phyloP scores from a whole-genome alignment of 1,139 yeast genomes.

The Zygotorulaspora mrakii region DNA sequence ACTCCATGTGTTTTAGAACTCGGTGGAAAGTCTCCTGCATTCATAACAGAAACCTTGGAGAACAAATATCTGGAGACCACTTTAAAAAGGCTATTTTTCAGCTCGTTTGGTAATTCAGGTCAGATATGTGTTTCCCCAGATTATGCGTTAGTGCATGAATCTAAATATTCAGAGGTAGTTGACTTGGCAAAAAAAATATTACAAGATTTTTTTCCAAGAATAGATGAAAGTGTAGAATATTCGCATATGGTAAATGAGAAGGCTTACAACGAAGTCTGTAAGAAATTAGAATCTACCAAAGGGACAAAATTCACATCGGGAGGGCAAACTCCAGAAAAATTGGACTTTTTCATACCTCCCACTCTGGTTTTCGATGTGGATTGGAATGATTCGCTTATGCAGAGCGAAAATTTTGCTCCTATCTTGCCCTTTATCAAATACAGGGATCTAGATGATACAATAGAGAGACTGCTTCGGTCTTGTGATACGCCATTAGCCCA shows the following conservation, averaged over 20 bases:
- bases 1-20: constrained; percentile 81
- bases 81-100: constrained; percentile 73
- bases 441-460: constrained; percentile 46
- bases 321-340: constrained; percentile 50
- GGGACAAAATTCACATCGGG: constrained; percentile 48
- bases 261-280: constrained; percentile 51
- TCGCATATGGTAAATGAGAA: constrained; percentile 64
- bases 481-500: constrained; percentile 89
- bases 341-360: constrained; percentile 61
- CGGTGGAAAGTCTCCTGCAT: constrained; percentile 91
- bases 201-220: constrained; percentile 46
- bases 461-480: constrained; percentile 45
- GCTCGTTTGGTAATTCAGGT: constrained; percentile 77
- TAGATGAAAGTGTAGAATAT: constrained; percentile 40
- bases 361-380: constrained; percentile 60
- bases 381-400: constrained; percentile 70
- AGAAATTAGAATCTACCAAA: constrained; percentile 48
- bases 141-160: constrained; percentile 64
- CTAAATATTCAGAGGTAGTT: constrained; percentile 53
- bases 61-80: constrained; percentile 46
- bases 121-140: constrained; percentile 92
- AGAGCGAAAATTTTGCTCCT: constrained; percentile 81
- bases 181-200: constrained; percentile 44
- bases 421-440: constrained; percentile 69
- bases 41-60: constrained; percentile 53